Conservation (phyloP, 2,329 filamentous ascomycete species). For the Trichophyton verrucosum region DNA sequence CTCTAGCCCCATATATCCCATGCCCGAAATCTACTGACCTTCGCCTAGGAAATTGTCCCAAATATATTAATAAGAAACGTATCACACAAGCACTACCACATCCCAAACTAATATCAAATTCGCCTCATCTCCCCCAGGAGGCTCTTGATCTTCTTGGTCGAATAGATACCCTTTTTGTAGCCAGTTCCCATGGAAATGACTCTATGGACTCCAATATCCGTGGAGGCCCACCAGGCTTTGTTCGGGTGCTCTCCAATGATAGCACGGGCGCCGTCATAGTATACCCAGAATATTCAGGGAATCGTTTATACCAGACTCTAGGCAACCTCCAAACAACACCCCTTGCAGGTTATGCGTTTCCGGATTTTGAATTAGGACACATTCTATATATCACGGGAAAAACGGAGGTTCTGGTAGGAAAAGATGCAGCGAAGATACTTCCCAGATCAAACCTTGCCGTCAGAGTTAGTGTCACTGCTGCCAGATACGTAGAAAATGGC, state of each 20-base stretch:
- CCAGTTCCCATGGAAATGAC: constrained; percentile 46
- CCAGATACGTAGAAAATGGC: constrained; percentile 50
- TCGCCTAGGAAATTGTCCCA: constrained; percentile 62
- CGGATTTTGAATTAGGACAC: constrained; percentile 60
- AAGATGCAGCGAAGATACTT: constrained; percentile 50
- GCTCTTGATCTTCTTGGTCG: constrained; percentile 49
- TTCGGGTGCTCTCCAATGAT: constrained; percentile 52
- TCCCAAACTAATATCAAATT: constrained; percentile 40
- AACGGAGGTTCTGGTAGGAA: constrained; percentile 53
- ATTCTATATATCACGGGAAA: constrained; percentile 63
- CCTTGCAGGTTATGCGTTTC: constrained; percentile 56
- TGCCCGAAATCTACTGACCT: constrained; percentile 4
- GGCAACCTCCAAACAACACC: constrained; percentile 62
- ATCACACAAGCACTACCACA: constrained; percentile 45
- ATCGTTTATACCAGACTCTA: constrained; percentile 69
- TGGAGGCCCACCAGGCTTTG: constrained; percentile 61
- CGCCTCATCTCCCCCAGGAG: constrained; percentile 37
- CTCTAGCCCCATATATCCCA: neutral
- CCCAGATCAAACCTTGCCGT: constrained; percentile 62
- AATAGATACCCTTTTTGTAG: constrained; percentile 68
- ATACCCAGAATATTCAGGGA: constrained; percentile 78
- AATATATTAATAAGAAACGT: constrained; percentile 67
- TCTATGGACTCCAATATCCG: constrained; percentile 79
- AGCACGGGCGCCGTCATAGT: constrained; percentile 40
- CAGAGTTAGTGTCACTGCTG: constrained; percentile 49